phyloP scores from a whole-genome alignment of 768 basidiomycete genomes.

The Arthromyces matolae region DNA sequence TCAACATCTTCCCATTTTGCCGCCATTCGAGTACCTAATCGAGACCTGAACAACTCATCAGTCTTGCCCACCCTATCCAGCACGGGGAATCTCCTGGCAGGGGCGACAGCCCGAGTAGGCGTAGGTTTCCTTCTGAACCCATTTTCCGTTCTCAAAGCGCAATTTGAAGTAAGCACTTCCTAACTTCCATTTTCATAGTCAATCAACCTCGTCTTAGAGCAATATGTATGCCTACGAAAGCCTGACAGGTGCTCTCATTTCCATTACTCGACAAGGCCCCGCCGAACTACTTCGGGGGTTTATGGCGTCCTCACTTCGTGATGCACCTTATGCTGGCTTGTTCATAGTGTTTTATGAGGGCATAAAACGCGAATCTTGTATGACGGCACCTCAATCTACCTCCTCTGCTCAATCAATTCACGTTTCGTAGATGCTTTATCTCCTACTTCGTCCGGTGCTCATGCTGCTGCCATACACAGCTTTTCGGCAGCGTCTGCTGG shows the following conservation, averaged over 20 bases:
- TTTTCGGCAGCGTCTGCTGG: slow-evolving; percentile 78
- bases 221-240: slow-evolving; percentile 71
- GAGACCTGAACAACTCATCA: slow-evolving; percentile 33
- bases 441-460: slow-evolving; percentile 38
- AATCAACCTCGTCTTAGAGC: slow-evolving; percentile 45
- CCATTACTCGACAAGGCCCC: slow-evolving; percentile 67
- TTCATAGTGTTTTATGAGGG: slow-evolving; percentile 88
- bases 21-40: slow-evolving; percentile 20
- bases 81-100: slow-evolving; percentile 82
- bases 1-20: slow-evolving; percentile 72
- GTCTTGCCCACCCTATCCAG: slow-evolving; percentile 68
- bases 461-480: slow-evolving; percentile 54
- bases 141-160: slow-evolving; percentile 86
- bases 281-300: slow-evolving; percentile 84
- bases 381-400: slow-evolving; percentile 18
- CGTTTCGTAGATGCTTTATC: slow-evolving; percentile 35
- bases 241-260: slow-evolving; percentile 52
- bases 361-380: slow-evolving; percentile 72
- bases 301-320: slow-evolving; percentile 82
- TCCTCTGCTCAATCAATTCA: slow-evolving; percentile 4
- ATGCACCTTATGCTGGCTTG: slow-evolving; percentile 91
- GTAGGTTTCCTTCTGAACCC: slow-evolving; percentile 89
- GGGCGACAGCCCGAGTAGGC: slow-evolving; percentile 73
- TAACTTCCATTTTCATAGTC: not conserved
- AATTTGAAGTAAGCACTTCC: slow-evolving; percentile 68